These are phyloP conservation scores for Cyphellophora attinorum DNA, from an alignment of 2,329 filamentous ascomycete species.

Conservation along the genomic window DNA sequence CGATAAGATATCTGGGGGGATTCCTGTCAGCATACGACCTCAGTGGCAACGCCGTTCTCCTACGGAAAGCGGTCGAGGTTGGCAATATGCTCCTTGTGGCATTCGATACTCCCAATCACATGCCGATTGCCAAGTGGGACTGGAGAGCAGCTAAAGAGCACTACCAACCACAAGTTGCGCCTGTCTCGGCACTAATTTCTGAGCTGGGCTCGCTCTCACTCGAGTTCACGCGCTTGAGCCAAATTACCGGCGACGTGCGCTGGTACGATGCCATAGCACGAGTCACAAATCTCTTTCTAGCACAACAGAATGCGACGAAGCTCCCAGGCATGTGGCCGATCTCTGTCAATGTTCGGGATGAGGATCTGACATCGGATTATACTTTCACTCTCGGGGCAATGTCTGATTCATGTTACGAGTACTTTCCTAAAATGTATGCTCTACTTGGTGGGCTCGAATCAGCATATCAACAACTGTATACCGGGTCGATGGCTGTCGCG, in stretches of 20 bases:
- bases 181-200: slow-evolving; percentile 24
- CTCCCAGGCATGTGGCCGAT: slow-evolving; percentile 57
- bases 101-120: slow-evolving; percentile 24
- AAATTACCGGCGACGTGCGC: slow-evolving; percentile 49
- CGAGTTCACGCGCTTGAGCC: slow-evolving; percentile 49
- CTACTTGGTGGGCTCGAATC: slow-evolving; percentile 31
- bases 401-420: slow-evolving; percentile 16
- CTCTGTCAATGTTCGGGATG: slow-evolving; percentile 38
- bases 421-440: slow-evolving; percentile 27
- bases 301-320: slow-evolving; percentile 42
- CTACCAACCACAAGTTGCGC: slow-evolving; percentile 40
- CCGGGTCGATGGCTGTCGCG: slow-evolving; percentile 35
- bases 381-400: slow-evolving; percentile 40
- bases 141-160: slow-evolving; percentile 15
- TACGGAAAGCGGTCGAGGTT: slow-evolving; percentile 45
- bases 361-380: slow-evolving; percentile 31
- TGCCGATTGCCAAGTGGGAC: slow-evolving; percentile 23
- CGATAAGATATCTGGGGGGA: slow-evolving; percentile 77
- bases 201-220: slow-evolving; percentile 35
- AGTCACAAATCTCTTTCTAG: slow-evolving; percentile 45
- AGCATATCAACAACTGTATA: slow-evolving; percentile 46
- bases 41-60: slow-evolving; percentile 32
- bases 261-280: slow-evolving; percentile 54
- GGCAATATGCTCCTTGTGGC: slow-evolving; percentile 45
- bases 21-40: slow-evolving; percentile 63